Percentiles rank a stretch among this genome's conserved stretches.
phyloP scores from a whole-genome alignment of 306 rosid genomes.

The Prunus armeniaca region DNA sequence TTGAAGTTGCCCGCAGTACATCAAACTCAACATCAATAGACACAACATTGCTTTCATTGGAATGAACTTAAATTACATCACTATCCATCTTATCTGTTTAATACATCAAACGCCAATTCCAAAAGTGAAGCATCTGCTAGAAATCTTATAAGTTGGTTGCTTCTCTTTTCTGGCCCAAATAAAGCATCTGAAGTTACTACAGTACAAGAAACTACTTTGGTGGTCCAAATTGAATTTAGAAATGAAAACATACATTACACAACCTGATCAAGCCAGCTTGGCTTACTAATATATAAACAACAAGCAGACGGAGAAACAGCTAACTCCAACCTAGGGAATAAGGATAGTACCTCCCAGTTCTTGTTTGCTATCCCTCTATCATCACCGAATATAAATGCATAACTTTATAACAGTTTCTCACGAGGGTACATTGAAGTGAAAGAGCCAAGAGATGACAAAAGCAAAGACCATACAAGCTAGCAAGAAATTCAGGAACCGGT shows the following conservation, averaged over 20 bases:
- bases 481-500: conserved; percentile 72
- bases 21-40: no score
- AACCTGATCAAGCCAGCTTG: conserved; percentile 16
- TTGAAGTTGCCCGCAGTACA: no score
- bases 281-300: conserved; percentile 37
- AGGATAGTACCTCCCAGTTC: conserved; percentile 26
- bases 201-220: background rate
- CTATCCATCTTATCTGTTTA: background rate
- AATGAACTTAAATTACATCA: no score
- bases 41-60: no score
- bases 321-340: conserved; percentile 26
- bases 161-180: background rate
- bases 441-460: conserved; percentile 90
- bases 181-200: conserved; percentile 8
- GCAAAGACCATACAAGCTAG: conserved; percentile 93
- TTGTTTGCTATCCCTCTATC: conserved; percentile 32
- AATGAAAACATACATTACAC: conserved; percentile 28
- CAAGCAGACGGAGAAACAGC: conserved; percentile 17
- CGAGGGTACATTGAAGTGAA: conserved; percentile 89
- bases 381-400: background rate
- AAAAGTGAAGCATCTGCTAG: background rate
- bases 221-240: background rate
- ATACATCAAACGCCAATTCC: background rate
- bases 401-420: conserved; percentile 30
- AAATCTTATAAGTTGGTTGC: background rate